These are phyloP conservation scores for Cairneyella variabilis DNA, from an alignment of 495 filamentous ascomycete genomes.

Conservation along the genomic window DNA sequence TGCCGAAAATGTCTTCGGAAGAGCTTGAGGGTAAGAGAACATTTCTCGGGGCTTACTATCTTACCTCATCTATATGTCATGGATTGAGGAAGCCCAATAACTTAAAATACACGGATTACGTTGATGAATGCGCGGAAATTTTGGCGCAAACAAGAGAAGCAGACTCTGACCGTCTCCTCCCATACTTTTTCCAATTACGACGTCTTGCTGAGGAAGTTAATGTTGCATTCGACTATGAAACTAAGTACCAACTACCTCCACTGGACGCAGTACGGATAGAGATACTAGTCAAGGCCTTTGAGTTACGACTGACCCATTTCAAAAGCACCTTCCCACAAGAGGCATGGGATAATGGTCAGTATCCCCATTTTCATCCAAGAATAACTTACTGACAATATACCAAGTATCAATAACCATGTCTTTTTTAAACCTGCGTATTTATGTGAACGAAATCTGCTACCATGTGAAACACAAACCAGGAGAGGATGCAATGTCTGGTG, in stretches of 20 bases:
- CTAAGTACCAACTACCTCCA: neutral
- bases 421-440: constrained; percentile 12
- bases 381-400: neutral
- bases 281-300: constrained; percentile 13
- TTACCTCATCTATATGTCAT: constrained; percentile 28
- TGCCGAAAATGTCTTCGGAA: neutral
- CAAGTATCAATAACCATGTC: constrained; percentile 14
- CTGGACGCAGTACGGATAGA: constrained; percentile 16
- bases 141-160: constrained; percentile 2
- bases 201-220: constrained; percentile 20
- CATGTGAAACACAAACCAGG: neutral
- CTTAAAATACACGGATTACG: constrained; percentile 12
- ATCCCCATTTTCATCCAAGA: neutral
- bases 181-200: constrained; percentile 15
- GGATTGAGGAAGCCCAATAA: constrained; percentile 12
- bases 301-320: constrained; percentile 12
- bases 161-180: constrained; percentile 16
- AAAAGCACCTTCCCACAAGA: constrained; percentile 8
- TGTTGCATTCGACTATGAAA: constrained; percentile 14
- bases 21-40: constrained; percentile 25
- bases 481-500: neutral
- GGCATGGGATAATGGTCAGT: constrained; percentile 22
- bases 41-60: constrained; percentile 29
- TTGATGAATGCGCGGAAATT: constrained; percentile 10
- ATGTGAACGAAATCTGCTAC: constrained; percentile 20